Evolutionary conservation across 768 basidiomycete species (phyloP), one percentile per base, ranked within the genome.

Genomic region (Neoboletus brunneissimus): DNA sequence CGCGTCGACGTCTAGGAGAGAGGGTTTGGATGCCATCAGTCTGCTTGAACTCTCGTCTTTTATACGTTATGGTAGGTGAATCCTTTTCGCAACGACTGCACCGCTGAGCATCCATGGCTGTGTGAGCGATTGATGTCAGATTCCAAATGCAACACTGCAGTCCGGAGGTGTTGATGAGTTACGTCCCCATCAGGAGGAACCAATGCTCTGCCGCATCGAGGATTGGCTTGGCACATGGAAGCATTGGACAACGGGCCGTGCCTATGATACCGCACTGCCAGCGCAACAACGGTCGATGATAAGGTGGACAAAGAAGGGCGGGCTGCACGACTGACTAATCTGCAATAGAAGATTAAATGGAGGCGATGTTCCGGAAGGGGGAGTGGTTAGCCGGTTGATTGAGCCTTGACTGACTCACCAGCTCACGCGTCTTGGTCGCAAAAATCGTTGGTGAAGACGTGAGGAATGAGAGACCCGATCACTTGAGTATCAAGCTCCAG

Each of bases 61-160:
- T 69, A 71, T 69, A 71, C 42, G 16, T 40, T 16, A 25, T n/a
- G 40, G 16, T 29, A 37, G 47, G 37, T 48, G 37, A 23, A 48
- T 32, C 25, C 40, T 11, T n/a, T 22, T 29, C 22, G 56, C 31
- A 43, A 44, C 22, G 35, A 25, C 4, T 25, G 32, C 50, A 37
- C 18, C 2, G 7, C 35, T n/a, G 5, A 27, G 23, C 9, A 10
- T 10, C 20, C 18, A 31, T 25, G 34, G 44, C 51, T 46, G 46
- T 50, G 49, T 20, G 16, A 13, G 15, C 27, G 13, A 31, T n/a
- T 11, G 29, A 13, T 13, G 12, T 9, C 29, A 20, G n/a, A 20
- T 31, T 31, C 38, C 13, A 38, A 37, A 22, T 6, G 34, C 35
- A 32, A 16, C 13, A 20, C 27, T 25, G 25, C 25, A 25, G 25